Conservation (phyloP, 2,329 filamentous ascomycete species). For the Phyllosticta citriasiana region DNA sequence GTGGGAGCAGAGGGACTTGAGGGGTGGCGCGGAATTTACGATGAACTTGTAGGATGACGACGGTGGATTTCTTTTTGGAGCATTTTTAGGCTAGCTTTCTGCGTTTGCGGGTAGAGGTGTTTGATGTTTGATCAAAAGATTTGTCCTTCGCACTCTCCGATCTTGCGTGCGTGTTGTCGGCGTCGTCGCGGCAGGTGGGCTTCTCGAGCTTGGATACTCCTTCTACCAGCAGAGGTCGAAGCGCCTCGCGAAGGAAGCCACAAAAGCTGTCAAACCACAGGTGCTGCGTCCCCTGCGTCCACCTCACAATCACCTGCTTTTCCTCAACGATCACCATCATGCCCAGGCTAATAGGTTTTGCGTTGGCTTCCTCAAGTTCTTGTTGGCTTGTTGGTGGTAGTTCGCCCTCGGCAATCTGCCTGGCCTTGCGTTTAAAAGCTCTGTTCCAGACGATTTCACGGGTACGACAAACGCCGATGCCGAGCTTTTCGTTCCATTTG, state of each 20-base stretch:
- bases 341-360: conserved; percentile 27
- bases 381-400: not conserved
- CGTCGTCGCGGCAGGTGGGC: not conserved
- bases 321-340: conserved; percentile 27
- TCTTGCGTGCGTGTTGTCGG: not conserved
- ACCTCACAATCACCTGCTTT: conserved; percentile 42
- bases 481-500: conserved; percentile 47
- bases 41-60: not conserved
- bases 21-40: not conserved
- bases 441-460: conserved; percentile 54
- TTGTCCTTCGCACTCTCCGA: not conserved
- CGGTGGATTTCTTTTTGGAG: not conserved
- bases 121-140: not conserved
- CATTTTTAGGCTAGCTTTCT: not conserved
- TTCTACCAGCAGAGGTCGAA: not conserved
- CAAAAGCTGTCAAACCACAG: conserved; percentile 76
- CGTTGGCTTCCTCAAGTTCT: conserved; percentile 12
- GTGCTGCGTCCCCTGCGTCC: conserved; percentile 65
- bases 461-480: conserved; percentile 53
- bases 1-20: not conserved
- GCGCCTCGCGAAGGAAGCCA: conserved; percentile 1
- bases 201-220: not conserved
- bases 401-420: not conserved
- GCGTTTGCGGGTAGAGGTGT: not conserved
- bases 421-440: not conserved